Conservation (phyloP, 768 basidiomycete genomes). For the Sporobolomyces phaffii region DNA sequence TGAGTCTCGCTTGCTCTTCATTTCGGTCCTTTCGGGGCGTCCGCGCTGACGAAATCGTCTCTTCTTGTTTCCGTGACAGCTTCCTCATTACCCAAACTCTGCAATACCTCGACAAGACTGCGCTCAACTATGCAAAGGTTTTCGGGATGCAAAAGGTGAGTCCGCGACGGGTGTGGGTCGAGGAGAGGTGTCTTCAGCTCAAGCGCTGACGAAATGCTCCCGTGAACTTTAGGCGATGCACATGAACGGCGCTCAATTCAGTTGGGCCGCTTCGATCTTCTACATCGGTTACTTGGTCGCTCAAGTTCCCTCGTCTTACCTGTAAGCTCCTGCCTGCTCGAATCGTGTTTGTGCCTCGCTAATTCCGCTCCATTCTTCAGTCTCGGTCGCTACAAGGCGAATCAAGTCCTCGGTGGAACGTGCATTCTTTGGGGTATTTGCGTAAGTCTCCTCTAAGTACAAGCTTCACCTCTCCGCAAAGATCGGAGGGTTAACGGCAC, state of each 20-base stretch:
- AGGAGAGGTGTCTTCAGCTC: no score
- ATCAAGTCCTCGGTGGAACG: constrained; percentile 44
- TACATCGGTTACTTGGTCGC: constrained; percentile 26
- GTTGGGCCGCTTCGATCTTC: constrained; percentile 18
- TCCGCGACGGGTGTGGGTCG: no score
- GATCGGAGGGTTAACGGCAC: no score
- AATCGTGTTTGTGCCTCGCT: background rate
- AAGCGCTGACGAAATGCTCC: no score
- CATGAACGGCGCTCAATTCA: constrained; percentile 5
- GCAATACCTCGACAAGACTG: constrained; percentile 43
- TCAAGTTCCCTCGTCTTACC: background rate
- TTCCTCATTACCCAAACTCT: constrained; percentile 46
- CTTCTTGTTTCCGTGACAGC: constrained; percentile 16
- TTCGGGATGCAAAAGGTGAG: constrained; percentile 26
- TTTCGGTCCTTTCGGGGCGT: no score
- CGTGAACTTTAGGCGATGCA: no score
- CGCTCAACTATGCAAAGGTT: constrained; percentile 31
- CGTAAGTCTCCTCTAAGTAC: constrained; percentile 20
- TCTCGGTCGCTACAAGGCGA: constrained; percentile 45
- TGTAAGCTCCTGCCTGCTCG: background rate
- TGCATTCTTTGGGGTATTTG: constrained; percentile 46
- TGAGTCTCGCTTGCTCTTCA: background rate
- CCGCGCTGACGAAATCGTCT: background rate
- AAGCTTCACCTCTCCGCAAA: no score
- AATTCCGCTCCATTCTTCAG: background rate